These are phyloP conservation scores for Chernovozyma sophiae-reginae DNA, from an alignment of 1,139 yeast genomes.

Conservation along the genomic window DNA sequence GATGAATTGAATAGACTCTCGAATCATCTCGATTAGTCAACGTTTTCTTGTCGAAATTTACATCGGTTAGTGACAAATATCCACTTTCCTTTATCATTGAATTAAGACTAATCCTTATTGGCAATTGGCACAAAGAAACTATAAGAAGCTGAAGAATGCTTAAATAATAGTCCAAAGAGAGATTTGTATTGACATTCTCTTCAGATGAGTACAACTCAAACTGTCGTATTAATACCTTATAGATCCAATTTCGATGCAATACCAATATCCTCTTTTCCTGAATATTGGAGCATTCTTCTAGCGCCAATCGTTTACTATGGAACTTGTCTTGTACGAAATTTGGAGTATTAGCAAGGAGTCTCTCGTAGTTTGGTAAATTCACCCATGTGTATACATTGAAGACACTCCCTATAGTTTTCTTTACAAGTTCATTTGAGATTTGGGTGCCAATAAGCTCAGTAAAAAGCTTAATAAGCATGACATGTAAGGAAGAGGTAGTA, in stretches of 20 bases:
- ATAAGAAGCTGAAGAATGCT: background rate
- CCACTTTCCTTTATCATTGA: slow-evolving; percentile 23
- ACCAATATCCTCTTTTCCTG: background rate
- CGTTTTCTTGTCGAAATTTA: background rate
- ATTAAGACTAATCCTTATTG: slow-evolving; percentile 36
- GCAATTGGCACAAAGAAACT: slow-evolving; percentile 29
- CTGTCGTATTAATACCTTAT: background rate
- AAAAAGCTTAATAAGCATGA: background rate
- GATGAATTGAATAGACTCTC: background rate
- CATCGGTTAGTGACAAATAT: slow-evolving; percentile 12
- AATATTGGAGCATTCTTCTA: background rate
- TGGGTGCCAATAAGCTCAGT: slow-evolving; percentile 1
- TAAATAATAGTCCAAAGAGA: background rate
- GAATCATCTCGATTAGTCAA: background rate
- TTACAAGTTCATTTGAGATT: slow-evolving; percentile 13
- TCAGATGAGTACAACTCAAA: background rate
- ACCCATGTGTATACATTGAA: slow-evolving; percentile 38
- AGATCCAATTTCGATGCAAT: background rate
- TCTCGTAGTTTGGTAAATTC: slow-evolving; percentile 18
- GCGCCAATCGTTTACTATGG: background rate
- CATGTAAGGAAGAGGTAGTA: background rate
- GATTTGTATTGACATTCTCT: background rate
- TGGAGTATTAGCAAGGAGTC: slow-evolving; percentile 6
- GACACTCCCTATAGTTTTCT: slow-evolving; percentile 23
- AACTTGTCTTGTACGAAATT: background rate